Conservation (phyloP, 345 rosid genomes). For the Abelmoschus esculentus region DNA sequence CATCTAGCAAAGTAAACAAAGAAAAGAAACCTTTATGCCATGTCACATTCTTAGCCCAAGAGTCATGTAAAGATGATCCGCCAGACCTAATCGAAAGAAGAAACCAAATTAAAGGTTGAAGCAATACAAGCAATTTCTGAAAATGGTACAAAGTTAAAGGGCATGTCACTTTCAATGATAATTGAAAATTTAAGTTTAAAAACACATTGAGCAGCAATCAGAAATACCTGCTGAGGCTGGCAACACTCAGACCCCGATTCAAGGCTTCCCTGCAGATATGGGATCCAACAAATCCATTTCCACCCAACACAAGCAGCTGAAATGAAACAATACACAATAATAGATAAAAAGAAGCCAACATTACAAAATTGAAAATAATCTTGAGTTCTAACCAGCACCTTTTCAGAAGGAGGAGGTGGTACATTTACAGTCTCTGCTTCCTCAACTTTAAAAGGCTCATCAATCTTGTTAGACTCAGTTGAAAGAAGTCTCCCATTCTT, state of each 20-base stretch:
- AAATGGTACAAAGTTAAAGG: background rate
- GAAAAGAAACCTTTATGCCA: conserved; percentile 77
- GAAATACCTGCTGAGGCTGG: conserved; percentile 90
- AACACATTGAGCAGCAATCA: background rate
- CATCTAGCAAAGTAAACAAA: background rate
- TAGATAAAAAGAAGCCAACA: background rate
- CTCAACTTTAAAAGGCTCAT: conserved; percentile 69
- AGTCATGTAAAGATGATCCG: conserved; percentile 55
- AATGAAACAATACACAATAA: background rate
- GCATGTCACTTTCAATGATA: background rate
- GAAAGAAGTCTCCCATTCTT: conserved; percentile 46
- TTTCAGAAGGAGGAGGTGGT: conserved; percentile 73
- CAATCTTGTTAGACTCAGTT: conserved; percentile 64
- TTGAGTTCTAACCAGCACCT: conserved; percentile 27
- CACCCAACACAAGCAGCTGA: conserved; percentile 95
- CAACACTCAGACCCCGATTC: conserved; percentile 59
- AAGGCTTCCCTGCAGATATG: conserved; percentile 85
- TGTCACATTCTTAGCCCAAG: conserved; percentile 66
- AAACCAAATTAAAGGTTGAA: background rate
- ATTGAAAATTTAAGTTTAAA: background rate
- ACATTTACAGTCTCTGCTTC: conserved; percentile 84
- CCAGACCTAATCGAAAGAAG: conserved; percentile 59
- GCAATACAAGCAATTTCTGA: background rate
- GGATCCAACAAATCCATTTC: conserved; percentile 98
- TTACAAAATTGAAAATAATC: background rate